A percentile compares a stretch with the other conserved stretches of the same genome.
phyloP scores from a whole-genome alignment of 2,329 filamentous ascomycete genomes.

The Aureobasidium subglaciale region DNA sequence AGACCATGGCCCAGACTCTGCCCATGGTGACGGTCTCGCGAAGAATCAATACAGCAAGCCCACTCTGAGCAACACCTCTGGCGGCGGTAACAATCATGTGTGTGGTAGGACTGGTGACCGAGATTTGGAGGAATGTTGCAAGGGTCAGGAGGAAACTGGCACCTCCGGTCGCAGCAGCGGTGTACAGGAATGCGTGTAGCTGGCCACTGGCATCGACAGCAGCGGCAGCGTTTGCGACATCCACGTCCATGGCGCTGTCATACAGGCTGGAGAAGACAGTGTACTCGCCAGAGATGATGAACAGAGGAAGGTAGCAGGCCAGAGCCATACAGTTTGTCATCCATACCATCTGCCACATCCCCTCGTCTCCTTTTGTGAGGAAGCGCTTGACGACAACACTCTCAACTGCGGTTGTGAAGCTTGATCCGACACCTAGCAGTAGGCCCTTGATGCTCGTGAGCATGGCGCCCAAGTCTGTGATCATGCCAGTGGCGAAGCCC shows the following conservation, averaged over 20 bases:
- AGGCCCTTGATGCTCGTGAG: conserved; percentile 14
- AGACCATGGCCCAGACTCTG: conserved; percentile 8
- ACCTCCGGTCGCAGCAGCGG: background rate
- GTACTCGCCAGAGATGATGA: conserved; percentile 11
- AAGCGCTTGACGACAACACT: conserved; percentile 13
- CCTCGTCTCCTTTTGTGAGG: conserved; percentile 11
- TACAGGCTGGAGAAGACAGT: background rate
- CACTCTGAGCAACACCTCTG: conserved; percentile 4
- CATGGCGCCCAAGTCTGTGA: conserved; percentile 7
- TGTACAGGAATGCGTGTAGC: background rate
- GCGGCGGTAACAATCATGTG: conserved; percentile 14
- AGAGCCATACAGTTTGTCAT: conserved; percentile 12
- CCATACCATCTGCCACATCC: conserved; percentile 15
- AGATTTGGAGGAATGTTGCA: conserved; percentile 10
- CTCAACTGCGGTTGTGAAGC: conserved; percentile 13
- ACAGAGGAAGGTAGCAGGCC: conserved; percentile 8
- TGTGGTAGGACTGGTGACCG: conserved; percentile 8
- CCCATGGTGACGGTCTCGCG: conserved; percentile 2
- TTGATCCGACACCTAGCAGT: conserved; percentile 10
- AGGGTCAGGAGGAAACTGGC: conserved; percentile 11
- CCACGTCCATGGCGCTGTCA: background rate
- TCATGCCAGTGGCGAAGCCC: conserved; percentile 11
- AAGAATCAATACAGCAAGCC: conserved; percentile 8
- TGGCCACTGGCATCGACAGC: background rate
- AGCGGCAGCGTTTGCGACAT: background rate